phyloP scores from a whole-genome alignment of 352 stramenopile species.

The Pythium chondricola region DNA sequence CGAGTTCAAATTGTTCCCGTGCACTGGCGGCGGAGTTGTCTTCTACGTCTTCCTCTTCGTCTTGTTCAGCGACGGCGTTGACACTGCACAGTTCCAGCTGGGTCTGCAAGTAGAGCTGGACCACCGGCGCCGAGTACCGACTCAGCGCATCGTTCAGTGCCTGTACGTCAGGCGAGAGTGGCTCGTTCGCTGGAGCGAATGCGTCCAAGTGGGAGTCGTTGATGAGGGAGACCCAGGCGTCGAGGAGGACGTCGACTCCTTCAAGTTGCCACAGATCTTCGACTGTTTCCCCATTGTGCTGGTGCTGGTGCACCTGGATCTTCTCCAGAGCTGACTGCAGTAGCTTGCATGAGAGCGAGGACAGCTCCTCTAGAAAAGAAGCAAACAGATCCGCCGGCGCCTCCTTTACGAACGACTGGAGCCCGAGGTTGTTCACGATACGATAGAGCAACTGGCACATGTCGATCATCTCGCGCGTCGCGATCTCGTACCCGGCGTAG shows the following conservation, averaged over 20 bases:
- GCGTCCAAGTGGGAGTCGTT: slow-evolving; percentile 49
- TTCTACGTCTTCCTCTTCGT: slow-evolving; percentile 83
- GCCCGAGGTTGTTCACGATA: slow-evolving; percentile 67
- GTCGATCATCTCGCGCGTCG: slow-evolving; percentile 77
- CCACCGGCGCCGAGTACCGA: slow-evolving; percentile 50
- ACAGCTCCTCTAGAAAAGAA: slow-evolving; percentile 61
- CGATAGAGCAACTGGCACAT: slow-evolving; percentile 77
- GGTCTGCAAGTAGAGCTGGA: slow-evolving; percentile 72
- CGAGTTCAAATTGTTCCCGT: slow-evolving; percentile 66
- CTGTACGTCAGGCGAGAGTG: slow-evolving; percentile 24
- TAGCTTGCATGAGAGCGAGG: slow-evolving; percentile 61
- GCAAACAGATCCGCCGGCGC: slow-evolving; percentile 39
- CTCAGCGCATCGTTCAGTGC: slow-evolving; percentile 37
- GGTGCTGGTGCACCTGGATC: slow-evolving; percentile 46
- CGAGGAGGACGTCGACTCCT: slow-evolving; percentile 69
- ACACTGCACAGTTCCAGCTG: slow-evolving; percentile 64
- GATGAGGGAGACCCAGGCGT: slow-evolving; percentile 72
- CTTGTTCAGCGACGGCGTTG: slow-evolving; percentile 58
- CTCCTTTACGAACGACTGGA: slow-evolving; percentile 38
- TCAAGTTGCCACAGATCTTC: slow-evolving; percentile 83
- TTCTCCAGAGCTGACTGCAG: slow-evolving; percentile 59
- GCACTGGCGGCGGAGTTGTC: slow-evolving; percentile 59
- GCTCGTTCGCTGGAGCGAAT: slow-evolving; percentile 14
- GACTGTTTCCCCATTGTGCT: slow-evolving; percentile 36
- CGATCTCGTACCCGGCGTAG: slow-evolving; percentile 56